These are phyloP conservation scores for Fusarium haematococcum DNA, from an alignment of 2,329 filamentous ascomycete species.

Conservation along the genomic window DNA sequence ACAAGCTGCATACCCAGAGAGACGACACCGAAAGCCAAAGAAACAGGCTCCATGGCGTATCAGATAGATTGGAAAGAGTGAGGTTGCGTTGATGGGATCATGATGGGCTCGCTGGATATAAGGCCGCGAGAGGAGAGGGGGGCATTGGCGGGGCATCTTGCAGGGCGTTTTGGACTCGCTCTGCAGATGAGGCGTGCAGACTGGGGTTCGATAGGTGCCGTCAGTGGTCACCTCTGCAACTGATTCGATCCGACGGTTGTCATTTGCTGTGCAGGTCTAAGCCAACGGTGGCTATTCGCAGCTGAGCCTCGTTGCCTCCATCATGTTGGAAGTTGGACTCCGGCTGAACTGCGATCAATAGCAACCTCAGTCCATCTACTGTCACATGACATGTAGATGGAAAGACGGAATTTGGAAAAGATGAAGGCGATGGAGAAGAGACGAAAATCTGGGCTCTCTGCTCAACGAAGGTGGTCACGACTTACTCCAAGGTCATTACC, in stretches of 20 bases:
- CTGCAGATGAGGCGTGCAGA: background rate
- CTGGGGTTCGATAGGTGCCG: background rate
- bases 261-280: background rate
- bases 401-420: background rate
- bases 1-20: slow-evolving; percentile 22
- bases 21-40: slow-evolving; percentile 12
- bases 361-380: background rate
- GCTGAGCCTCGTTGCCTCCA: background rate
- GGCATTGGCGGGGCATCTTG: background rate
- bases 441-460: background rate
- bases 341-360: no score
- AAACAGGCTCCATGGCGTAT: slow-evolving; percentile 14
- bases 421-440: background rate
- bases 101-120: background rate
- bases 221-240: background rate
- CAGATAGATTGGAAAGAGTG: background rate
- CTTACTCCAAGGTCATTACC: background rate
- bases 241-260: background rate
- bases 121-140: background rate
- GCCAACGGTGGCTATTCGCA: background rate
- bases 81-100: background rate
- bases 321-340: background rate
- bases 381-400: background rate
- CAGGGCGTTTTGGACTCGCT: background rate
- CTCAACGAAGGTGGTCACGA: background rate